Evolutionary conservation across 2,329 filamentous ascomycete species (phyloP).

Genomic region (Claviceps fusiformis): DNA sequence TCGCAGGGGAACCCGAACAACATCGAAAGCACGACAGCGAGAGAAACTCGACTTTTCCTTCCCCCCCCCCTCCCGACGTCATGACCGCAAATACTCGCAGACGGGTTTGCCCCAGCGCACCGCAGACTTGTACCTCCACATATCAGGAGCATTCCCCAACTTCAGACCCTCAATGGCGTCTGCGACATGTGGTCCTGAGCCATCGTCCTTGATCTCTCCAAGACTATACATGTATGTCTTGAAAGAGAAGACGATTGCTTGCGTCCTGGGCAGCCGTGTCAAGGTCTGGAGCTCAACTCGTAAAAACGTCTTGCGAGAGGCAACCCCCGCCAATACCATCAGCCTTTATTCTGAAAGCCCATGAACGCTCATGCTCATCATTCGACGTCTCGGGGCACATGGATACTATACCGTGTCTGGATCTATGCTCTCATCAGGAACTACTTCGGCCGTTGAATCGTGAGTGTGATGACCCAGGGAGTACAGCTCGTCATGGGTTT

Average conservation of each 20-base stretch:
- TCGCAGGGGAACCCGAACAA: background rate
- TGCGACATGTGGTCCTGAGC: constrained; percentile 30
- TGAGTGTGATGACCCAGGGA: constrained; percentile 24
- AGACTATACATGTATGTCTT: constrained; percentile 41
- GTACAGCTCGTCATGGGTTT: constrained; percentile 29
- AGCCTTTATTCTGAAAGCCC: too few relatives aligned
- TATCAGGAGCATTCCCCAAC: constrained; percentile 36
- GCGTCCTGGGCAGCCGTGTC: constrained; percentile 32
- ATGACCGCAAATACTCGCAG: constrained; percentile 29
- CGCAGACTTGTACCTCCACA: constrained; percentile 39
- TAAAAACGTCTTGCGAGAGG: constrained; percentile 21
- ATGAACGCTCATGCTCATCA: too few relatives aligned
- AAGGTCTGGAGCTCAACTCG: constrained; percentile 39
- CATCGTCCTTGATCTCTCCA: constrained; percentile 33
- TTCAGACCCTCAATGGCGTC: constrained; percentile 39
- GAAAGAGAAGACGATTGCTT: constrained; percentile 38
- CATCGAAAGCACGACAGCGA: background rate
- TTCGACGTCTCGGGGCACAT: background rate
- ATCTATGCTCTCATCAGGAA: constrained; percentile 24
- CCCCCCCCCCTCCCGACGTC: background rate
- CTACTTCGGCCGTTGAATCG: constrained; percentile 16
- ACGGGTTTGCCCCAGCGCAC: constrained; percentile 33
- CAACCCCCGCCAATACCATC: background rate
- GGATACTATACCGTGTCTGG: constrained; percentile 19
- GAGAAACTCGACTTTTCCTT: background rate